A percentile compares a stretch with the other conserved stretches of the same genome.
Evolutionary conservation across 176 grass and related monocot genomes (phyloP).

Genomic region (Coix lacrymajobi): DNA sequence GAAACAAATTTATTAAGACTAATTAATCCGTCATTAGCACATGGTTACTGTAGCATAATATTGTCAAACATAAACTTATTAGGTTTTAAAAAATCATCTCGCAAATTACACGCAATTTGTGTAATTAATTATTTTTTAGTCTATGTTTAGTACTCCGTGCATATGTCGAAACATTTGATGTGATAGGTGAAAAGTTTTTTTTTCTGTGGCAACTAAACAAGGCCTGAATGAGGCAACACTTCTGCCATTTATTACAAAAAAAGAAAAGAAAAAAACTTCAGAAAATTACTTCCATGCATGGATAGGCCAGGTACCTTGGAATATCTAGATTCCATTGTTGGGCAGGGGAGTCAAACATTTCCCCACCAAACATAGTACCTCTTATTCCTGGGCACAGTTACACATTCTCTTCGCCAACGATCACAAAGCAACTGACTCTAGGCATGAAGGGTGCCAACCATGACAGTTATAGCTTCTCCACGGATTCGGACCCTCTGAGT

Average conservation of each 20-base stretch:
- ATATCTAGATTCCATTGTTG: not conserved
- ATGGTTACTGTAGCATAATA: no score
- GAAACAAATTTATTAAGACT: no score
- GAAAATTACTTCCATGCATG: not conserved
- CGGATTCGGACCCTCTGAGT: constrained; percentile 39
- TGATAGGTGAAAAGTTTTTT: no score
- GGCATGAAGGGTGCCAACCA: constrained; percentile 41
- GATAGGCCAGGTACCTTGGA: not conserved
- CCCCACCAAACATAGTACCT: not conserved
- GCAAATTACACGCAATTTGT: no score
- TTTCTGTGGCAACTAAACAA: no score
- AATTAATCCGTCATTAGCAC: no score
- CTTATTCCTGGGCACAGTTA: not conserved
- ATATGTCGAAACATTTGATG: no score
- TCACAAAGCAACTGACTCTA: not conserved
- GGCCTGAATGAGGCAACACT: not conserved
- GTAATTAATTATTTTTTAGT: no score
- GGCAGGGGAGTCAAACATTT: not conserved
- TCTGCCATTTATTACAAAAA: not conserved
- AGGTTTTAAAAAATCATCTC: no score
- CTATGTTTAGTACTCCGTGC: no score
- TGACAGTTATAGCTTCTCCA: constrained; percentile 54
- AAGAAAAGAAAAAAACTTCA: not conserved
- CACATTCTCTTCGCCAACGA: not conserved
- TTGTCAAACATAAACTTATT: no score